Conservation (phyloP, 345 rosid species). For the Moricandia arvensis region DNA sequence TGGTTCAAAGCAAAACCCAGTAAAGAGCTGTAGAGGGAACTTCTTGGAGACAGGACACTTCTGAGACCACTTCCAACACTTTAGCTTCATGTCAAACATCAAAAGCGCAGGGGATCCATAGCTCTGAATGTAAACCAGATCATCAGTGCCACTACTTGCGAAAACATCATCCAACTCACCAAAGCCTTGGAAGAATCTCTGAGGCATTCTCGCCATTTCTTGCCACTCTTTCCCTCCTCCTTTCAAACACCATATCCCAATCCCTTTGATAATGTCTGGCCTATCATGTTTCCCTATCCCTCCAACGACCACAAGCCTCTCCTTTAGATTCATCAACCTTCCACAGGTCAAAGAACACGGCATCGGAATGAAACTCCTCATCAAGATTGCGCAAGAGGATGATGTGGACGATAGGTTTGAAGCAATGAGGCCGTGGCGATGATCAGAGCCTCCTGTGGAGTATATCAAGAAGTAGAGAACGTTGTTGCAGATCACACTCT, state of each 20-base stretch:
- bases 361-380: slow-evolving; percentile 44
- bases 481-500: slow-evolving; percentile 71
- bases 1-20: slow-evolving; percentile 91
- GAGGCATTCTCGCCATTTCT: slow-evolving; percentile 87
- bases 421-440: slow-evolving; percentile 70
- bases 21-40: slow-evolving; percentile 94
- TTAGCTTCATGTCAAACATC: slow-evolving; percentile 59
- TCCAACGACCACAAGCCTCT: slow-evolving; percentile 86
- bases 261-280: slow-evolving; percentile 87
- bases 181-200: slow-evolving; percentile 77
- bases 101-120: slow-evolving; percentile 83
- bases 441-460: slow-evolving; percentile 64
- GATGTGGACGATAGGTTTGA: slow-evolving; percentile 45
- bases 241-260: slow-evolving; percentile 79
- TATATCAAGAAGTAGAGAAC: slow-evolving; percentile 72
- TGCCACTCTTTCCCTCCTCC: slow-evolving; percentile 67
- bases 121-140: slow-evolving; percentile 86
- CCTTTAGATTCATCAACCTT: slow-evolving; percentile 83
- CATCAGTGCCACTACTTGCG: slow-evolving; percentile 79
- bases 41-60: slow-evolving; percentile 81
- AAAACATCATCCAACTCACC: slow-evolving; percentile 97
- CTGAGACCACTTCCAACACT: slow-evolving; percentile 83
- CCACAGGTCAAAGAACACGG: slow-evolving; percentile 94
- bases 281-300: slow-evolving; percentile 87
- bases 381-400: neutral